Percentiles rank a stretch among this genome's conserved stretches.
Evolutionary conservation across 2,329 filamentous ascomycete genomes (phyloP).

Genomic region (Chalara sp.): DNA sequence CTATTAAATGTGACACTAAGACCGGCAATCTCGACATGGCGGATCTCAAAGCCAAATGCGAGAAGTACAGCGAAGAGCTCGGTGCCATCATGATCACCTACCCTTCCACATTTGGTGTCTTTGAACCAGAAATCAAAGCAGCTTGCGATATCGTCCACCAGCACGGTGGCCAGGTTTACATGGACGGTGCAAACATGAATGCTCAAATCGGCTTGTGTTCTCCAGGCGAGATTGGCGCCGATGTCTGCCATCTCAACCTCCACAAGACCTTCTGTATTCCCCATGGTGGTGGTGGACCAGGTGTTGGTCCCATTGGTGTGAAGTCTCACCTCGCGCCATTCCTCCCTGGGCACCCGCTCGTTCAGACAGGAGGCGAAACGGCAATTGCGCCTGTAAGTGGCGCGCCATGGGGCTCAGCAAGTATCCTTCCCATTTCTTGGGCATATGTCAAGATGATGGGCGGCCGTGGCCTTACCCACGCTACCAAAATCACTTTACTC

Average conservation of each 20-base stretch:
- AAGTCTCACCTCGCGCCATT: slow-evolving; percentile 71
- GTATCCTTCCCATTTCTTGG: slow-evolving; percentile 91
- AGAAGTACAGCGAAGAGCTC: slow-evolving; percentile 78
- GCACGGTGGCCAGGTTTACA: slow-evolving; percentile 90
- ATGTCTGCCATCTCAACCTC: slow-evolving; percentile 94
- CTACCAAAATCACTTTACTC: slow-evolving; percentile 86
- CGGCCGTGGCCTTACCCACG: slow-evolving; percentile 72
- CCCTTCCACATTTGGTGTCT: slow-evolving; percentile 90
- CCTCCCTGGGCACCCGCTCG: slow-evolving; percentile 62
- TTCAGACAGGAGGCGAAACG: slow-evolving; percentile 46
- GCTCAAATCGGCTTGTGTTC: slow-evolving; percentile 94
- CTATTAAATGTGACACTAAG: slow-evolving; percentile 80
- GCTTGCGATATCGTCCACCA: slow-evolving; percentile 81
- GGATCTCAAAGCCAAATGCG: slow-evolving; percentile 81
- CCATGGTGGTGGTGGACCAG: slow-evolving; percentile 88
- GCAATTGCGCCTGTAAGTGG: slow-evolving; percentile 70
- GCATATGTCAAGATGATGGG: slow-evolving; percentile 95
- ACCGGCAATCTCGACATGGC: slow-evolving; percentile 86
- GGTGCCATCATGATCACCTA: slow-evolving; percentile 97
- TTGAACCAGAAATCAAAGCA: slow-evolving; percentile 82
- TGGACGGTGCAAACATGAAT: slow-evolving; percentile 99
- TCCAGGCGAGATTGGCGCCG: slow-evolving; percentile 88
- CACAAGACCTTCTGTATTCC: slow-evolving; percentile 99
- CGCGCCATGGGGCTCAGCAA: slow-evolving; percentile 80
- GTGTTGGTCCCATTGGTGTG: slow-evolving; percentile 89